A percentile compares a stretch with the other conserved stretches of the same genome.
phyloP scores from a whole-genome alignment of 2,329 filamentous ascomycete genomes.

The Colletotrichum tropicale region DNA sequence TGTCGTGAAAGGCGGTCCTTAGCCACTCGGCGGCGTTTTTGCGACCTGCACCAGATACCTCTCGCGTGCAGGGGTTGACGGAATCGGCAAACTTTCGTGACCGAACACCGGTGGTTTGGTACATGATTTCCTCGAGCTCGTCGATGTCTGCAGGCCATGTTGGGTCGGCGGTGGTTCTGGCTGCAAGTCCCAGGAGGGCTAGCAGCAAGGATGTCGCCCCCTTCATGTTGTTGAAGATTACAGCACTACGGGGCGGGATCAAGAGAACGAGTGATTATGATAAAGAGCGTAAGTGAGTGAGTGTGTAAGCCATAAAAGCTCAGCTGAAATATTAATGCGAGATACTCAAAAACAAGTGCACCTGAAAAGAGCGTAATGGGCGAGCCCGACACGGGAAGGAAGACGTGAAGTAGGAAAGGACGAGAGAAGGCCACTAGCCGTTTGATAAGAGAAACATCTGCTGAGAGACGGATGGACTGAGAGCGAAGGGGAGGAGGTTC shows the following conservation, averaged over 20 bases:
- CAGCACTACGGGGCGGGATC: background rate
- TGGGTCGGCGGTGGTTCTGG: constrained; percentile 46
- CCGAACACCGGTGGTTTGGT: constrained; percentile 59
- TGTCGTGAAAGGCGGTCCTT: constrained; percentile 66
- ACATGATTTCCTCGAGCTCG: constrained; percentile 69
- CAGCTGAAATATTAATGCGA: background rate
- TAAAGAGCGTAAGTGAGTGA: background rate
- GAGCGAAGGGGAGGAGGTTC: background rate
- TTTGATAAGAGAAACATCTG: constrained; percentile 2
- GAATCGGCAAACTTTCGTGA: constrained; percentile 60
- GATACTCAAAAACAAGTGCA: background rate
- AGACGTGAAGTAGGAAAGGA: background rate
- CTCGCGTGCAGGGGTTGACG: constrained; percentile 61
- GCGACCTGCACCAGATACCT: constrained; percentile 57
- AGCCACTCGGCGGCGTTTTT: constrained; percentile 67
- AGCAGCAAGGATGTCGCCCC: constrained; percentile 29
- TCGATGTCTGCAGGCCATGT: constrained; percentile 66
- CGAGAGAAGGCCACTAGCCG: background rate
- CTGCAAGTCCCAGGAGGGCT: constrained; percentile 40
- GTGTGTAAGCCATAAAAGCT: background rate
- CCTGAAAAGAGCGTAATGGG: background rate
- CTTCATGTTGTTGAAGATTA: constrained; percentile 34
- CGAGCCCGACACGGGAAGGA: background rate
- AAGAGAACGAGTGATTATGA: background rate
- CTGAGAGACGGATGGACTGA: background rate